phyloP scores from a whole-genome alignment of 2,329 filamentous ascomycete species.

The Fusarium nisikadoi region DNA sequence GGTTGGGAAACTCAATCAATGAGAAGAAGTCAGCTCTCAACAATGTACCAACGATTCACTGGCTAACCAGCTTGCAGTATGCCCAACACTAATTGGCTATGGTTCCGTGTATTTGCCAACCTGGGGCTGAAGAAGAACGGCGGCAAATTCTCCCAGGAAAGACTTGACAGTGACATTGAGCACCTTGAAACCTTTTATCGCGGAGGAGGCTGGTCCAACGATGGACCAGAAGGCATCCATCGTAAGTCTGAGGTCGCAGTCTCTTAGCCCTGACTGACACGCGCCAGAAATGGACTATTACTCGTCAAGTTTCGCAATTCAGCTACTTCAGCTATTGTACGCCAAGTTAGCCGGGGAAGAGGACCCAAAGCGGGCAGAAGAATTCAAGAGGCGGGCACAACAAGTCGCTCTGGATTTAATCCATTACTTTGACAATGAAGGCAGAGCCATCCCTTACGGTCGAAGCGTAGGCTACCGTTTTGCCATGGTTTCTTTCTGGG shows the following conservation, averaged over 20 bases:
- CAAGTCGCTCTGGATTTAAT: conserved; percentile 75
- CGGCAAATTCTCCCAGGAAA: conserved; percentile 74
- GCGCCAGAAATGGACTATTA: conserved; percentile 81
- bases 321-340: conserved; percentile 82
- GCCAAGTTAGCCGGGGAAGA: conserved; percentile 75
- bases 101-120: conserved; percentile 88
- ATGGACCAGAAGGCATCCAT: conserved; percentile 80
- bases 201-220: conserved; percentile 85
- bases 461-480: conserved; percentile 84
- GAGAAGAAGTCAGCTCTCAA: conserved; percentile 69
- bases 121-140: conserved; percentile 80
- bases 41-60: no score
- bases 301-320: conserved; percentile 83
- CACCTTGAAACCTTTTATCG: conserved; percentile 84
- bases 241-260: conserved; percentile 53
- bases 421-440: conserved; percentile 80
- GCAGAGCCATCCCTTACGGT: conserved; percentile 79
- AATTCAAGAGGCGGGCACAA: conserved; percentile 76
- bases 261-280: conserved; percentile 4
- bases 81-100: conserved; percentile 76
- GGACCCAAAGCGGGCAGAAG: conserved; percentile 72
- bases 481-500: conserved; percentile 87
- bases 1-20: conserved; percentile 80
- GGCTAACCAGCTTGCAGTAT: conserved; percentile 63
- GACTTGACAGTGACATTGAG: conserved; percentile 78